A percentile compares a stretch with the other conserved stretches of the same genome.
phyloP scores from a whole-genome alignment of 495 filamentous ascomycete species.

The Neurospora sp. region DNA sequence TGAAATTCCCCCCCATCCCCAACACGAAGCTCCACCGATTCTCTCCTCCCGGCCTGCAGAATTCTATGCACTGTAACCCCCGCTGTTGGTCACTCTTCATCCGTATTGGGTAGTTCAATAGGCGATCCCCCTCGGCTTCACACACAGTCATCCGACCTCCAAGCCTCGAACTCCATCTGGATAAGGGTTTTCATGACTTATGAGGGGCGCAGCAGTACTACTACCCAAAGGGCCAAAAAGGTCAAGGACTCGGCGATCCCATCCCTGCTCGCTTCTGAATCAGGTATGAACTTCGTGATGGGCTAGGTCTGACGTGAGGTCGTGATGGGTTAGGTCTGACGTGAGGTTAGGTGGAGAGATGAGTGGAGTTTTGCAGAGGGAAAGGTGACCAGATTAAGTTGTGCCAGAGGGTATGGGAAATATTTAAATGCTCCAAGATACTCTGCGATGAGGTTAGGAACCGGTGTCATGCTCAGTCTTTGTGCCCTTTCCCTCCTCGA shows the following conservation, averaged over 20 bases:
- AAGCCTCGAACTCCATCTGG: background rate
- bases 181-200: background rate
- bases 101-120: background rate
- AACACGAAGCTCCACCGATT: background rate
- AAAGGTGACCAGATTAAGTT: background rate
- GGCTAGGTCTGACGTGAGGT: background rate
- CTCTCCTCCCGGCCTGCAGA: background rate
- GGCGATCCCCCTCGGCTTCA: background rate
- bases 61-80: background rate
- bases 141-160: background rate
- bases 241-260: background rate
- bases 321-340: background rate
- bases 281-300: background rate
- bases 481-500: background rate
- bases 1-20: too few relatives aligned
- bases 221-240: background rate
- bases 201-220: background rate
- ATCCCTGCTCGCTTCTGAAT: background rate
- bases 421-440: background rate
- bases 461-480: background rate
- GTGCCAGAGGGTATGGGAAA: background rate
- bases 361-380: background rate
- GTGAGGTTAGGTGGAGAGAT: background rate
- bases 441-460: background rate
- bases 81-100: background rate